Conservation (phyloP, 1,284 basidiomycete species). For the Cerioporus squamosus region DNA sequence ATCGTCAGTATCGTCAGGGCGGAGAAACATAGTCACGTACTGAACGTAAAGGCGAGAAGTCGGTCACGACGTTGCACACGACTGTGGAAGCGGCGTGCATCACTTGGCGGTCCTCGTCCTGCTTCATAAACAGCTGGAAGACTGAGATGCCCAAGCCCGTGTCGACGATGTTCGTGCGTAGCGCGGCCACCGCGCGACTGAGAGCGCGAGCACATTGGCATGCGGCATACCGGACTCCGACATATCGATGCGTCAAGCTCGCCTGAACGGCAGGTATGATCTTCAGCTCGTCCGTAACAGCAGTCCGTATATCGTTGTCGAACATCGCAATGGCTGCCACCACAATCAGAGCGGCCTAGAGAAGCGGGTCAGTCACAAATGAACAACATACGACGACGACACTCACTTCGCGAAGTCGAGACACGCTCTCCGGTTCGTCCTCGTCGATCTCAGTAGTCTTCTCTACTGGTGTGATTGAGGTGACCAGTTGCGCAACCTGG, state of each 20-base stretch:
- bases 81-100: conserved; percentile 74
- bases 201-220: conserved; percentile 87
- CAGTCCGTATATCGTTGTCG: conserved; percentile 70
- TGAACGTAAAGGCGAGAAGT: conserved; percentile 81
- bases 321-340: conserved; percentile 74
- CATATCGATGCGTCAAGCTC: conserved; percentile 62
- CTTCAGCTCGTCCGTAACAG: conserved; percentile 59
- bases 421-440: conserved; percentile 64
- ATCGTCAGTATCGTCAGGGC: neutral
- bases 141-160: conserved; percentile 76
- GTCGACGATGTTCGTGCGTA: conserved; percentile 85
- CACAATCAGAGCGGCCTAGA: conserved; percentile 69
- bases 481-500: conserved; percentile 53
- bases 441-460: conserved; percentile 51
- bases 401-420: conserved; percentile 66
- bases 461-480: conserved; percentile 53
- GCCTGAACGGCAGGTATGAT: conserved; percentile 59
- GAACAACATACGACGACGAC: neutral
- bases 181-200: conserved; percentile 74
- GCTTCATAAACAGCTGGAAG: conserved; percentile 57
- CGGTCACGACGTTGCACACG: conserved; percentile 85
- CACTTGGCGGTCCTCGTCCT: conserved; percentile 72
- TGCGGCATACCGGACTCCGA: conserved; percentile 82
- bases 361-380: neutral
- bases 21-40: conserved; percentile 44